A percentile compares a stretch with the other conserved stretches of the same genome.
These are phyloP conservation scores for Penicillium paradoxum DNA, from an alignment of 495 filamentous ascomycete genomes.

Conservation along the genomic window DNA sequence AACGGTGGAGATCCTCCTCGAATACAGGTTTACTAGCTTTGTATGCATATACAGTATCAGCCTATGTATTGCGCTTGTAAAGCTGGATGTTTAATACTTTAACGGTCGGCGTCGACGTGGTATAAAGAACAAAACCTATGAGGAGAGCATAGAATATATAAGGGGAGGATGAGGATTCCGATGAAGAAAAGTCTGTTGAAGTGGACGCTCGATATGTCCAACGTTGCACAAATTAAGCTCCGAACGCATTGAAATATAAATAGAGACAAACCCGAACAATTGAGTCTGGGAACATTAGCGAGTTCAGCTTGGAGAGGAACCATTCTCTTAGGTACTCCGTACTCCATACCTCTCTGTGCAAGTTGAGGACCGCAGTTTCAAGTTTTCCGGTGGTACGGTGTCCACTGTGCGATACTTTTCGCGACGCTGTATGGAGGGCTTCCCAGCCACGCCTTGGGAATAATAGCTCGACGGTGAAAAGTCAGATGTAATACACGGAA, in stretches of 20 bases:
- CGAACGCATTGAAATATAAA: not conserved
- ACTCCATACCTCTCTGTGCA: too few relatives aligned
- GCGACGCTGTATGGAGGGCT: not conserved
- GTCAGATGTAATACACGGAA: conserved; percentile 3
- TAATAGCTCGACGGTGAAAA: conserved; percentile 3
- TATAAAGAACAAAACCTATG: not conserved
- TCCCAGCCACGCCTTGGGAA: not conserved
- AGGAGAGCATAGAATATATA: not conserved
- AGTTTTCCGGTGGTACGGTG: conserved; percentile 3
- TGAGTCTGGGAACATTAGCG: not conserved
- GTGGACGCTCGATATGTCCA: not conserved
- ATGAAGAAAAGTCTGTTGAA: too few relatives aligned
- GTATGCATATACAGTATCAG: conserved; percentile 4
- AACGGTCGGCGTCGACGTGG: not conserved
- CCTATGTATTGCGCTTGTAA: not conserved
- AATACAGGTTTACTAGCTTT: conserved; percentile 13
- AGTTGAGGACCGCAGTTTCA: not conserved
- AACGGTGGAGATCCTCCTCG: conserved; percentile 19
- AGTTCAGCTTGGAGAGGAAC: not conserved
- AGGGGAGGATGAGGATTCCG: not conserved
- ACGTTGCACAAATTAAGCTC: not conserved
- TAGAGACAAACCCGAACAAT: not conserved
- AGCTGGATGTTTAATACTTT: not conserved
- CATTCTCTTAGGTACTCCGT: too few relatives aligned
- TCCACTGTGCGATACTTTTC: conserved; percentile 1